Evolutionary conservation across 345 rosid genomes (phyloP).

Genomic region (Boechera retrofracta): DNA sequence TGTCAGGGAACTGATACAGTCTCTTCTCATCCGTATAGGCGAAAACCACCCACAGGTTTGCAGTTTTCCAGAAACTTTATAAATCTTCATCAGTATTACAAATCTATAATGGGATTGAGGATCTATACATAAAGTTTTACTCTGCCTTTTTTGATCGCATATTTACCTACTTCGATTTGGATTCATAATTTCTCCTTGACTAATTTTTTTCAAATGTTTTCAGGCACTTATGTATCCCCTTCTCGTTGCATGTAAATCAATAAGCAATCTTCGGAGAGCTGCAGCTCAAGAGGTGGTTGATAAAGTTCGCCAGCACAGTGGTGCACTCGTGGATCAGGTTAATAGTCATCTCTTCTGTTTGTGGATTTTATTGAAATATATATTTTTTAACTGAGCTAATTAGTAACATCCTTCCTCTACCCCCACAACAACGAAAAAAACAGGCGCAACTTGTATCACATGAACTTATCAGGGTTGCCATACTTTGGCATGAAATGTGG

Average conservation of each 20-base stretch:
- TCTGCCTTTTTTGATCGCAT: constrained; percentile 20
- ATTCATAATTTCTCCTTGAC: constrained; percentile 27
- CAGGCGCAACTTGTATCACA: constrained; percentile 97
- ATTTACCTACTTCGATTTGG: constrained; percentile 24
- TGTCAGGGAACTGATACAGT: constrained; percentile 91
- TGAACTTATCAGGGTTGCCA: constrained; percentile 94
- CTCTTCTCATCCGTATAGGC: constrained; percentile 94
- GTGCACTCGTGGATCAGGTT: constrained; percentile 94
- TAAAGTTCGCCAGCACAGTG: constrained; percentile 96
- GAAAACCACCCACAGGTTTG: constrained; percentile 96
- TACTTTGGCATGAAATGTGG: constrained; percentile 99
- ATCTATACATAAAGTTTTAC: background rate
- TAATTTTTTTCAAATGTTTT: constrained; percentile 24
- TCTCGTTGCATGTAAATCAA: constrained; percentile 98
- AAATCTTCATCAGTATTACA: constrained; percentile 5
- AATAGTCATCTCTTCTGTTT: constrained; percentile 29
- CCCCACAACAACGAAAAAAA: constrained; percentile 19
- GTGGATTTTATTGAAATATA: background rate
- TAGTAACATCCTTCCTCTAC: constrained; percentile 16
- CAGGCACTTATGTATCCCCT: constrained; percentile 99
- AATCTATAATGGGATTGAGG: constrained; percentile 19
- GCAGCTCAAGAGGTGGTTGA: constrained; percentile 99
- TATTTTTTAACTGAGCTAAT: constrained; percentile 21
- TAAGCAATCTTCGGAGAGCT: constrained; percentile 89
- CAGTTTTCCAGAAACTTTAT: constrained; percentile 19